These are phyloP conservation scores for Lathyrus aphaca DNA, from an alignment of 306 rosid genomes.

Conservation along the genomic window DNA sequence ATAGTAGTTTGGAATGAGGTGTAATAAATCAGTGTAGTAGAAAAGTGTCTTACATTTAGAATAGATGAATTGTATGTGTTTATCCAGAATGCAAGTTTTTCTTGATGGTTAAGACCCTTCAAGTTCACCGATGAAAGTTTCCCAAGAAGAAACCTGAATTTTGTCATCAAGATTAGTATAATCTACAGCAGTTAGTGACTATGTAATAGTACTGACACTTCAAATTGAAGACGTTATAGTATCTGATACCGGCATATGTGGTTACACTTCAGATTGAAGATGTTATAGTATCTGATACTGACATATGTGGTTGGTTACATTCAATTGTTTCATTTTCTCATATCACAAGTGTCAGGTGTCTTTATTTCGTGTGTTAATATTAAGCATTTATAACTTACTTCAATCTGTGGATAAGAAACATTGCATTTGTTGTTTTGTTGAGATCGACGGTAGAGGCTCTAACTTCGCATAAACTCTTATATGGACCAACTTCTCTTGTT, in stretches of 20 bases:
- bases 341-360: neutral
- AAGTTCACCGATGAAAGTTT: conserved; percentile 77
- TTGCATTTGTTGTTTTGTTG: conserved; percentile 58
- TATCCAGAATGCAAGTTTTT: conserved; percentile 98
- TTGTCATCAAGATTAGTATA: conserved; percentile 23
- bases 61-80: conserved; percentile 89
- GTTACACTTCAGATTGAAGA: neutral
- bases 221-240: neutral
- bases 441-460: conserved; percentile 68
- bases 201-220: neutral
- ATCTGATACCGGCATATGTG: neutral
- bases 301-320: neutral
- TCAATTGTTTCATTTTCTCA: neutral
- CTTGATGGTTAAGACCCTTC: conserved; percentile 85
- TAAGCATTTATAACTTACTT: conserved; percentile 56
- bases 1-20: no score
- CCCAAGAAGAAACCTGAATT: conserved; percentile 68
- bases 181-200: conserved; percentile 17
- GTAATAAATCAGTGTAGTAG: conserved; percentile 12
- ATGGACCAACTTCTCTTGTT: conserved; percentile 67
- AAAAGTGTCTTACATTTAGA: conserved; percentile 66
- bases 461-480: conserved; percentile 62
- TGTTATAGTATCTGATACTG: neutral
- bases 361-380: neutral
- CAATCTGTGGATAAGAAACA: conserved; percentile 69